These are phyloP conservation scores for Salvia splendens DNA, from an alignment of 257 asterid genomes.

Conservation along the genomic window DNA sequence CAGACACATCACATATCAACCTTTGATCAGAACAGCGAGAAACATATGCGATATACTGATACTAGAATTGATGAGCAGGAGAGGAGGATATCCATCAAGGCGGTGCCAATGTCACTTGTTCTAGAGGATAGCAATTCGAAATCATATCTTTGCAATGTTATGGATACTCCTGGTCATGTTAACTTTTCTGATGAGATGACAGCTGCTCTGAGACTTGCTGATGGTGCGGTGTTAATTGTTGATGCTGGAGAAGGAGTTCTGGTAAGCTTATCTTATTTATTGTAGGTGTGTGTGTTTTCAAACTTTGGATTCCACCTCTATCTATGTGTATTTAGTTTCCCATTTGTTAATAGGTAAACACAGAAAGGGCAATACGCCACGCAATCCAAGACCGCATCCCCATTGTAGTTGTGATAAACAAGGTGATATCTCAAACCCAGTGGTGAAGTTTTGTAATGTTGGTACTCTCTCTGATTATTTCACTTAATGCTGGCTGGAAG, in stretches of 20 bases:
- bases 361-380: conserved; percentile 92
- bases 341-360: conserved; percentile 63
- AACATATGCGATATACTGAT: conserved; percentile 93
- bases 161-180: conserved; percentile 98
- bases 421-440: conserved; percentile 49
- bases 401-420: conserved; percentile 82
- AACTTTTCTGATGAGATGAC: conserved; percentile 98
- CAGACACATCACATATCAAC: conserved; percentile 96
- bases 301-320: conserved; percentile 4
- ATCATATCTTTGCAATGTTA: conserved; percentile 84
- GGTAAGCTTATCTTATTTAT: conserved; percentile 48
- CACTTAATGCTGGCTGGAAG: not conserved
- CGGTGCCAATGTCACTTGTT: conserved; percentile 88
- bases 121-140: conserved; percentile 91
- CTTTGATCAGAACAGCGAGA: conserved; percentile 88
- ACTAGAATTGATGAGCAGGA: conserved; percentile 98
- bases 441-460: conserved; percentile 2
- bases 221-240: conserved; percentile 94
- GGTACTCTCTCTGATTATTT: conserved; percentile 12
- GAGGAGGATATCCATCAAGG: conserved; percentile 86
- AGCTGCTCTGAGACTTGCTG: conserved; percentile 96
- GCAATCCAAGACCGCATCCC: conserved; percentile 90
- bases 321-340: conserved; percentile 19
- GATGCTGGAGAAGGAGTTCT: conserved; percentile 98
- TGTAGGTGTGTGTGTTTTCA: not conserved